Base-by-base conservation (phyloP, 768 basidiomycete species). In the Mrakia gelida region DNA sequence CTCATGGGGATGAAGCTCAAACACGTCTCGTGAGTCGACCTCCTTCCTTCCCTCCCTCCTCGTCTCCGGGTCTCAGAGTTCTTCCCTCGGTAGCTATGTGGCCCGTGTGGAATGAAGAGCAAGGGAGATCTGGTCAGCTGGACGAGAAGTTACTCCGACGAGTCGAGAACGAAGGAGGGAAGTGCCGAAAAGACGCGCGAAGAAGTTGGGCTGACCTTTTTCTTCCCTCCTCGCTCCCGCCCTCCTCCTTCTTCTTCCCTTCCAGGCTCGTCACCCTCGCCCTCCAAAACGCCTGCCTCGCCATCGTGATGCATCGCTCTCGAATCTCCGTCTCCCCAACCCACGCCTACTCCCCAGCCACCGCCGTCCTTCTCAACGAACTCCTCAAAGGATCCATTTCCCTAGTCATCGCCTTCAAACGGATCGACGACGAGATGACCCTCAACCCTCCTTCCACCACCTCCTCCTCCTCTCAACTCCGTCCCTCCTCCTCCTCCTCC, bases 221-320 rank as follows among this genome's bases (percentile, higher is more conserved):
- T 13, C 54, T 49, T 38, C 10, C 6, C 21, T 6, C 15, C 54
- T 45, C 18, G 63, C 30, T 59, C 32, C 6, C 2, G 49, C n/a
- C 52, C 26, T 16, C 26, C 11, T 13, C n/a, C 11, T 10, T 18
- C 38, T 34, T 6, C 45, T 18, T 3, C 7, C 67, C 63, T 71
- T 56, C 34, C 71, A 85, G 84, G 13, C 82, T 85, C 52, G 74
- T 84, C 70, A 84, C 85, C 0, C 88, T 95, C 83, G 93, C 93
- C 71, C 88, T 94, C 4, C 78, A 98, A 86, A 98, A 98, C 86
- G 94, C 94, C 30, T 86, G 90, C 76, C 84, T 98, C 76, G 92
- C 94, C 49, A 89, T 98, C 84, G 91, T 98, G 84, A 95, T 98
- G 92, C 95, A 97, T 86, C 93, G 96, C 85, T 97, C 96, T 56